Conservation (phyloP, 2,329 filamentous ascomycete genomes). For the Phialocephala subalpina region DNA sequence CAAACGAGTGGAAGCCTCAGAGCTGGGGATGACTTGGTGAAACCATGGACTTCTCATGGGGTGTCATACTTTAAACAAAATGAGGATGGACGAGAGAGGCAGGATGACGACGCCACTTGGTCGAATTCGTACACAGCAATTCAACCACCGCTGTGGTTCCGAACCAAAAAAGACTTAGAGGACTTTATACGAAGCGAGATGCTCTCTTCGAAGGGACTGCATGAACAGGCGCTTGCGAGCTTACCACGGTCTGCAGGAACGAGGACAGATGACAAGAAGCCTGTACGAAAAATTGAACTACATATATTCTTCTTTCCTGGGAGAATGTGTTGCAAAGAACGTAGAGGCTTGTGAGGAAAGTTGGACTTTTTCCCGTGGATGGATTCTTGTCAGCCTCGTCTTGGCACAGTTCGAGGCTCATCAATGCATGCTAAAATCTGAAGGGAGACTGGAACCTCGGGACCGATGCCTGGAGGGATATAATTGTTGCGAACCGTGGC, state of each 20-base stretch:
- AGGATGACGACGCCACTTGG: background rate
- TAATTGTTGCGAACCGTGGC: background rate
- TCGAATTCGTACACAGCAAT: background rate
- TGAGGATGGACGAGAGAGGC: background rate
- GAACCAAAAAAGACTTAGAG: background rate
- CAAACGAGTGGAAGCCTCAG: background rate
- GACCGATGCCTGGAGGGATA: background rate
- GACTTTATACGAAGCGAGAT: constrained; percentile 6
- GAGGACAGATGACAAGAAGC: background rate
- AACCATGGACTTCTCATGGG: background rate
- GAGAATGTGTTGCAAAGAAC: background rate
- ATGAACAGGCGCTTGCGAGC: background rate
- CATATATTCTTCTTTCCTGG: background rate
- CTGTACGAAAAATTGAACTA: background rate
- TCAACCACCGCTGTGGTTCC: background rate
- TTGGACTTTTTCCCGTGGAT: background rate
- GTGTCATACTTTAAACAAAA: constrained; percentile 3
- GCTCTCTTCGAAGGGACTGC: background rate
- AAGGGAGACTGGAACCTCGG: background rate
- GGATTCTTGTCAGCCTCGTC: background rate
- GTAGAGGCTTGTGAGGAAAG: background rate
- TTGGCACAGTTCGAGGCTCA: background rate
- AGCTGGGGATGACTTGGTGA: background rate
- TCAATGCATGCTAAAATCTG: background rate
- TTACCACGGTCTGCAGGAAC: background rate